Evolutionary conservation across 2,329 filamentous ascomycete species (phyloP).

Genomic region (Fusarium caatingaense): DNA sequence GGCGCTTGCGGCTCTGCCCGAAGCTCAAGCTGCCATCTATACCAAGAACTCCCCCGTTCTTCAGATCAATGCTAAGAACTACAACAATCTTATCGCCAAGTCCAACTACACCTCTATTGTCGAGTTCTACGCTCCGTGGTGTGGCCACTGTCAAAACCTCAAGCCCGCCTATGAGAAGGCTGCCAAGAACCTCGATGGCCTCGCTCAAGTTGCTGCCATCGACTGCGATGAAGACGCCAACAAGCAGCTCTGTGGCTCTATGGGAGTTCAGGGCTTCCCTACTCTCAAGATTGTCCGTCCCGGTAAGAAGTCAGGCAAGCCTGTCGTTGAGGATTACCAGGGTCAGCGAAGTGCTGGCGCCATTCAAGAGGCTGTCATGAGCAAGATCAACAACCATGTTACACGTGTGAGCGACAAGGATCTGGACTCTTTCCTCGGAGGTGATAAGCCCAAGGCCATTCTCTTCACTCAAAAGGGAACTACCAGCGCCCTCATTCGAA

Average conservation of each 20-base stretch:
- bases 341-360: conserved; percentile 84
- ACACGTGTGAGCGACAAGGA: conserved; percentile 83
- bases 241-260: conserved; percentile 84
- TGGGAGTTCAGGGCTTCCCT: conserved; percentile 94
- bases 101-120: conserved; percentile 88
- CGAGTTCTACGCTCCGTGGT: conserved; percentile 98
- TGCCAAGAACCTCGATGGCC: conserved; percentile 86
- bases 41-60: conserved; percentile 87
- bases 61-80: conserved; percentile 82
- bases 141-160: conserved; percentile 95
- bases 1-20: conserved; percentile 73
- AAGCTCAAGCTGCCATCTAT: conserved; percentile 80
- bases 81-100: conserved; percentile 83
- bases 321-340: conserved; percentile 90
- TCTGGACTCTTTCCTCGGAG: conserved; percentile 78
- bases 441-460: conserved; percentile 82
- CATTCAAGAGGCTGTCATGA: conserved; percentile 86
- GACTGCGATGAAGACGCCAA: conserved; percentile 96
- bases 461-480: conserved; percentile 94
- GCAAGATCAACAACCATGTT: conserved; percentile 93
- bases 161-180: conserved; percentile 96
- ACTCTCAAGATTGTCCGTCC: conserved; percentile 94
- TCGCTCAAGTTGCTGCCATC: conserved; percentile 93
- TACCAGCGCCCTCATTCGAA: conserved; percentile 83
- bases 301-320: conserved; percentile 81